Percentiles rank a stretch among this genome's conserved stretches.
These are phyloP conservation scores for Gossypium raimondii DNA, from an alignment of 345 rosid species.

Conservation along the genomic window DNA sequence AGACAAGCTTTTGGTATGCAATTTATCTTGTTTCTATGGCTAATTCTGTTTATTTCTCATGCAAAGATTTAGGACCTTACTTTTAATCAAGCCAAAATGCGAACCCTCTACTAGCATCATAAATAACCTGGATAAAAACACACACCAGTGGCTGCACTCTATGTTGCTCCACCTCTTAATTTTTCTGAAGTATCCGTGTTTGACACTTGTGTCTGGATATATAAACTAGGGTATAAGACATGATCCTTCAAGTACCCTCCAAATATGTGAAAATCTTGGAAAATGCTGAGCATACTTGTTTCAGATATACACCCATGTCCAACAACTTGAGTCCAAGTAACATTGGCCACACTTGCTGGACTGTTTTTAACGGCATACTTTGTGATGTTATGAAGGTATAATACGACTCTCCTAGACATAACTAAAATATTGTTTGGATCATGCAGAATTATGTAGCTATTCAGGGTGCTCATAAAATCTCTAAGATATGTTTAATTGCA, in stretches of 20 bases:
- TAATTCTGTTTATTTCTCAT: background rate
- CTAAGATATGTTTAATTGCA: background rate
- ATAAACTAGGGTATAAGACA: background rate
- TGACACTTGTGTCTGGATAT: background rate
- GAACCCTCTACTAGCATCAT: background rate
- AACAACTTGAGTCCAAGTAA: background rate
- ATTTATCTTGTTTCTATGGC: conserved; percentile 7
- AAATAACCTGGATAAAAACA: background rate
- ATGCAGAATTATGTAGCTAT: background rate
- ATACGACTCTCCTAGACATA: background rate
- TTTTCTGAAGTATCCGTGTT: background rate
- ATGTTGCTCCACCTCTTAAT: background rate
- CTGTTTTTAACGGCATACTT: background rate
- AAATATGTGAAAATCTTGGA: background rate
- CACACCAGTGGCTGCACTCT: background rate
- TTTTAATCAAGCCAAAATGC: background rate
- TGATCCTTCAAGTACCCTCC: background rate
- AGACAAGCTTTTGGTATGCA: conserved; percentile 82
- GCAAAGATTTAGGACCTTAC: conserved; percentile 1
- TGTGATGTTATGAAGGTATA: background rate
- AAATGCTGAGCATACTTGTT: background rate
- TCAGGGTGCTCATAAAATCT: background rate
- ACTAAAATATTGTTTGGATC: background rate
- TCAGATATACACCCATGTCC: background rate
- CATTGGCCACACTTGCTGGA: background rate